These are phyloP conservation scores for Ailanthus altissimus DNA, from an alignment of 345 rosid species.

Conservation along the genomic window DNA sequence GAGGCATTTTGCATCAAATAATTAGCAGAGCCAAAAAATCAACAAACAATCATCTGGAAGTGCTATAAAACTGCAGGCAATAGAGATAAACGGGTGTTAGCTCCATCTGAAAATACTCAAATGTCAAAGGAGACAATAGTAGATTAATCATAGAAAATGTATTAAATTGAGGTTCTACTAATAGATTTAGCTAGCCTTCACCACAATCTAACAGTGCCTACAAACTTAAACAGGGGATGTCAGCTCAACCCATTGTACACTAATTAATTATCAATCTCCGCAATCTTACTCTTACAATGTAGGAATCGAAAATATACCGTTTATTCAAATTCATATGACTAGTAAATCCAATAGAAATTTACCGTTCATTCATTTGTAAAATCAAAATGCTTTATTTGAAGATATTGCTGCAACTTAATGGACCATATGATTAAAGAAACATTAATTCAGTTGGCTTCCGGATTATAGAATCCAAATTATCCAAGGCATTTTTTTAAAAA, in stretches of 20 bases:
- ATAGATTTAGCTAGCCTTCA: background rate
- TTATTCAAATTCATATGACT: background rate
- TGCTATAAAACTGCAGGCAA: background rate
- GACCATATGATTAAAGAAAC: background rate
- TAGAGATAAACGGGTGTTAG: background rate
- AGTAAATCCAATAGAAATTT: background rate
- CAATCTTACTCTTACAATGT: background rate
- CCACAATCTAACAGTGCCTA: background rate
- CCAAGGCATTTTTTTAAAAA: too few species aligned
- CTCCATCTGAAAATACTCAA: background rate
- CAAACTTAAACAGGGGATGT: background rate
- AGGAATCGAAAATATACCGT: background rate
- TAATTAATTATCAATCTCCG: background rate
- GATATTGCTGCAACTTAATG: background rate
- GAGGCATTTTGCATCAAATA: background rate
- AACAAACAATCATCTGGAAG: background rate
- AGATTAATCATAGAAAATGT: background rate
- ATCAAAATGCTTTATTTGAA: conserved; percentile 2
- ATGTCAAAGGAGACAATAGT: background rate
- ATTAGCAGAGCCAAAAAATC: background rate
- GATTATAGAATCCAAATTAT: too few species aligned
- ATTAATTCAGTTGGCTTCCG: background rate
- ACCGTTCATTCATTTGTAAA: background rate
- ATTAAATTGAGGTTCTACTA: background rate
- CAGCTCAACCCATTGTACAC: background rate